Evolutionary conservation across 179 eudicot genomes (phyloP), one percentile per base, ranked within the genome.

Genomic region (Beta corolliflora): DNA sequence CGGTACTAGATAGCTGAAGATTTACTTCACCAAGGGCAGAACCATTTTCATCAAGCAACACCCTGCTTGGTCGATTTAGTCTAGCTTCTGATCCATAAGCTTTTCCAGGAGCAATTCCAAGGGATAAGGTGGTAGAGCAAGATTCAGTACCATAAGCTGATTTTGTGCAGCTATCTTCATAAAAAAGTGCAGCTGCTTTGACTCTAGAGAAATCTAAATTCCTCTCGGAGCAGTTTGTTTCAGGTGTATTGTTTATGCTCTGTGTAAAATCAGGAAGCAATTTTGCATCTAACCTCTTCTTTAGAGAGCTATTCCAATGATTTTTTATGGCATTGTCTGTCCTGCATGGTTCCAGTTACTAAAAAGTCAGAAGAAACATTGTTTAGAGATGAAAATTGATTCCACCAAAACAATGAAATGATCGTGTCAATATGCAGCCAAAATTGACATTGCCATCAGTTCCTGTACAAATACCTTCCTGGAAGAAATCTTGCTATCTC

Each of bases 321-420:
- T 94, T 94, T 81, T 94, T 94, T 63, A 94, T 92, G 3, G 98
- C 94, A 87, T 94, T 94, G 86, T 93, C 98, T 36, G 94, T 89
- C 90, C 98, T 94, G 90, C 68, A 80, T 55, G 18, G 18, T 54
- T 67, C 19, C 56, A 63, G 58, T 21, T 2, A 60, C 53, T 21
- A 53, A 53, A 7, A 69, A 69, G n/a, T 52, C 44, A 36, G 41
- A 36, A 36, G 41, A 23, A 19, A 18, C 54, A 5, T 50, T 31
- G 11, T n/a, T 23, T 0, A 10, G 14, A 31, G 18, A 7, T 45
- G 60, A 79, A 2, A 46, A 31, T 45, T 63, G 36, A 44, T 29
- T 31, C 23, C 15, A 54, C 68, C n/a, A 19, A 6, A 23, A 65
- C 67, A 23, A 41, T 31, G 25, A 79, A 13, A n/a, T 31, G 29